phyloP scores from a whole-genome alignment of 805 yeast species.

The Peterozyma xylosa region DNA sequence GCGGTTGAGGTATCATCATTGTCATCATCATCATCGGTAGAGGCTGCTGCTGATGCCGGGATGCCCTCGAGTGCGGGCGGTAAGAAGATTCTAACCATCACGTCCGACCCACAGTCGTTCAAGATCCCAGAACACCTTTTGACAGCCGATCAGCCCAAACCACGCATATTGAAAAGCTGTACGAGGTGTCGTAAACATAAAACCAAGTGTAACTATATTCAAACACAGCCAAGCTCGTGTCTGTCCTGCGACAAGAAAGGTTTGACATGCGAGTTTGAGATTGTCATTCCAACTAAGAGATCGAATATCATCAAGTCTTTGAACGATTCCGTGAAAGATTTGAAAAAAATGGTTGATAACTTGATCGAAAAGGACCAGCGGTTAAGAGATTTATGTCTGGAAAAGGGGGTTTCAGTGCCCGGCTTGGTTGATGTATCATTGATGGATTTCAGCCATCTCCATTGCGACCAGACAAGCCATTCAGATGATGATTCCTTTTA shows the following conservation, averaged over 20 bases:
- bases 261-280: slow-evolving; percentile 45
- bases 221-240: slow-evolving; percentile 48
- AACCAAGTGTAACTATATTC: slow-evolving; percentile 53
- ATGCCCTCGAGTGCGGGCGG: background rate
- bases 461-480: background rate
- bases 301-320: slow-evolving; percentile 29
- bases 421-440: slow-evolving; percentile 21
- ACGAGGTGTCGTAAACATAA: slow-evolving; percentile 59
- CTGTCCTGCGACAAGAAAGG: slow-evolving; percentile 46
- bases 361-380: slow-evolving; percentile 18
- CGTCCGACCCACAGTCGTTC: slow-evolving; percentile 6
- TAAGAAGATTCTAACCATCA: slow-evolving; percentile 4
- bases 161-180: slow-evolving; percentile 48
- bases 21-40: no score
- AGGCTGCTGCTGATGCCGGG: no score
- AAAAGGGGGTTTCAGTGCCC: slow-evolving; percentile 19
- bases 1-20: no score
- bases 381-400: slow-evolving; percentile 16
- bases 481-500: background rate
- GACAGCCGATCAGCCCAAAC: slow-evolving; percentile 22
- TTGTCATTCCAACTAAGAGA: slow-evolving; percentile 45
- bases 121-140: slow-evolving; percentile 8
- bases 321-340: slow-evolving; percentile 21
- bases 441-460: slow-evolving; percentile 2
- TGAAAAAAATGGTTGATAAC: slow-evolving; percentile 20